Conservation (phyloP, 2,329 filamentous ascomycete genomes). For the Penicillium sp. region DNA sequence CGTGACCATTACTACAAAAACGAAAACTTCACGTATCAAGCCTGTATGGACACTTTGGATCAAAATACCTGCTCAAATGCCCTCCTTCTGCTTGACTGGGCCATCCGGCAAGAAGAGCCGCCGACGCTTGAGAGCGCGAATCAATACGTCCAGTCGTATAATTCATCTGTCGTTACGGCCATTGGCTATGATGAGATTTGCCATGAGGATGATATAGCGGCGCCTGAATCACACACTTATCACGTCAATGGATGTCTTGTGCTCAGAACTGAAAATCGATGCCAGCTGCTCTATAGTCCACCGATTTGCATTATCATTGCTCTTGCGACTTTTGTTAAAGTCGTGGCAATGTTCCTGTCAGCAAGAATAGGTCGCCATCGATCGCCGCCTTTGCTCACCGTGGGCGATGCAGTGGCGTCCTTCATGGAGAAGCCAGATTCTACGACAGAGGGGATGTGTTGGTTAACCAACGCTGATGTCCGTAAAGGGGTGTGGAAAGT, state of each 20-base stretch:
- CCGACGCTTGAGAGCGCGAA: too few relatives aligned
- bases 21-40: not conserved
- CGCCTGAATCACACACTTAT: too few relatives aligned
- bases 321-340: slow-evolving; percentile 10
- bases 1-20: too few relatives aligned
- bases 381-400: slow-evolving; percentile 18
- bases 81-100: too few relatives aligned
- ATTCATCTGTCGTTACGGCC: too few relatives aligned
- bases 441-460: slow-evolving; percentile 11
- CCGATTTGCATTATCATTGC: slow-evolving; percentile 12
- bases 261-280: slow-evolving; percentile 3
- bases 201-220: too few relatives aligned
- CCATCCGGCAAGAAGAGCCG: too few relatives aligned
- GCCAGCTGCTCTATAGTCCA: slow-evolving; percentile 15
- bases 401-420: slow-evolving; percentile 31
- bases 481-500: not conserved
- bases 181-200: too few relatives aligned
- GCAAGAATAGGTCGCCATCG: not conserved
- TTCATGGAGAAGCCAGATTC: slow-evolving; percentile 23
- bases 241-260: slow-evolving; percentile 3
- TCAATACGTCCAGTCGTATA: too few relatives aligned
- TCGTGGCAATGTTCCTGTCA: slow-evolving; percentile 17
- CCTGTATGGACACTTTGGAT: not conserved
- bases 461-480: not conserved
- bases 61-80: too few relatives aligned